Evolutionary conservation across 2,329 filamentous ascomycete genomes (phyloP).

Genomic region (Cryoendolithus antarcticus): DNA sequence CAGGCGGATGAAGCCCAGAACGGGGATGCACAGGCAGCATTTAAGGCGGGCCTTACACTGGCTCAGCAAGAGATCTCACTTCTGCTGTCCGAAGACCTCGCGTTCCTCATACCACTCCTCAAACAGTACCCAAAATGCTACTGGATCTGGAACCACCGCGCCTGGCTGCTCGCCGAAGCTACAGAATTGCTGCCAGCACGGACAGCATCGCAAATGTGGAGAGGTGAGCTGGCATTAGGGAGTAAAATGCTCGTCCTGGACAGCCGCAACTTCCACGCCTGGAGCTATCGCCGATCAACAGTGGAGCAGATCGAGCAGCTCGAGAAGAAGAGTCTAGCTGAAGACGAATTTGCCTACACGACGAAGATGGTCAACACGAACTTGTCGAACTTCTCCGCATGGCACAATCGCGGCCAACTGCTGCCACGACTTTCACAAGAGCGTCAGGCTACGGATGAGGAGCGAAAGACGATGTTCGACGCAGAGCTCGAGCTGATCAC

Average conservation of each 20-base stretch:
- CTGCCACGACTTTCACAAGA: conserved; percentile 66
- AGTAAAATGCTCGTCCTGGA: conserved; percentile 81
- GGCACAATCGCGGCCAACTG: conserved; percentile 80
- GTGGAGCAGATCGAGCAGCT: conserved; percentile 61
- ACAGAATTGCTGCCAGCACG: conserved; percentile 48
- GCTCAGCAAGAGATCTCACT: conserved; percentile 30
- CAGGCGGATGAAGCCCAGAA: neutral
- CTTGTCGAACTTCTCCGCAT: conserved; percentile 92
- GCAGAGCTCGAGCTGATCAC: conserved; percentile 65
- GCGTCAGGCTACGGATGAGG: conserved; percentile 48
- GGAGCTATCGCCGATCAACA: conserved; percentile 76
- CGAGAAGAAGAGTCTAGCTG: conserved; percentile 42
- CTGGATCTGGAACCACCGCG: conserved; percentile 96
- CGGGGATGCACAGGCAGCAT: conserved; percentile 9
- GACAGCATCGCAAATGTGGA: conserved; percentile 58
- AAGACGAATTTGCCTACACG: conserved; percentile 79
- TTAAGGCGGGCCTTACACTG: conserved; percentile 11
- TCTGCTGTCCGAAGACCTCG: conserved; percentile 59
- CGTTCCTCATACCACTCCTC: conserved; percentile 73
- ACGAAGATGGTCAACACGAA: conserved; percentile 72
- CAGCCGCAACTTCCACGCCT: conserved; percentile 89
- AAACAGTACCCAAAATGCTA: conserved; percentile 90
- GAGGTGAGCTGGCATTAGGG: conserved; percentile 68
- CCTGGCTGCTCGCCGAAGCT: conserved; percentile 69
- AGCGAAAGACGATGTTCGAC: conserved; percentile 59